A percentile compares a stretch with the other conserved stretches of the same genome.
Conservation (phyloP, 192 early-diverging fungal species). For the Funneliformis mosseae region DNA sequence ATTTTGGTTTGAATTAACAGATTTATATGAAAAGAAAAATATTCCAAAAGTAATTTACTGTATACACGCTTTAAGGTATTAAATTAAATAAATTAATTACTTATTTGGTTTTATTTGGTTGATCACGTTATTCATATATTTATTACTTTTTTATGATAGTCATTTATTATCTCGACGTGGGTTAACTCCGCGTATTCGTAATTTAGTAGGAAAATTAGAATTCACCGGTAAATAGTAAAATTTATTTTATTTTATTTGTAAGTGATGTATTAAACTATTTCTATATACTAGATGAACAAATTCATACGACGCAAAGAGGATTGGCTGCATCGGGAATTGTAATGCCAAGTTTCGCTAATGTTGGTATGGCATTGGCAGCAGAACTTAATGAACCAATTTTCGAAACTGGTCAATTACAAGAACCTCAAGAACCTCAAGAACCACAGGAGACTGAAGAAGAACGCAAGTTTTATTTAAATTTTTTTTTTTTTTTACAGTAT, state of each 20-base stretch:
- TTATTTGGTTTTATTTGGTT: too few relatives aligned
- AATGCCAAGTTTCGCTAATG: slow-evolving; percentile 89
- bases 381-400: slow-evolving; percentile 46
- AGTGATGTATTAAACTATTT: neutral
- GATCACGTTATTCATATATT: neutral
- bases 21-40: slow-evolving; percentile 98
- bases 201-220: slow-evolving; percentile 87
- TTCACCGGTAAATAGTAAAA: slow-evolving; percentile 72
- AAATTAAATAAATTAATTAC: too few relatives aligned
- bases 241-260: neutral
- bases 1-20: slow-evolving; percentile 97
- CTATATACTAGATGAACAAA: slow-evolving; percentile 59
- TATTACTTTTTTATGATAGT: slow-evolving; percentile 47
- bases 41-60: slow-evolving; percentile 99
- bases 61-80: slow-evolving; percentile 89
- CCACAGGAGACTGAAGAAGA: slow-evolving; percentile 41
- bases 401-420: slow-evolving; percentile 38
- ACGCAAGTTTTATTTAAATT: neutral
- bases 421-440: slow-evolving; percentile 47
- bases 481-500: neutral
- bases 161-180: slow-evolving; percentile 87
- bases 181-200: slow-evolving; percentile 86
- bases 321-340: slow-evolving; percentile 78
- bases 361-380: slow-evolving; percentile 67
- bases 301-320: slow-evolving; percentile 78